Conservation (phyloP, 257 asterid species). For the Gentiana dahurica region DNA sequence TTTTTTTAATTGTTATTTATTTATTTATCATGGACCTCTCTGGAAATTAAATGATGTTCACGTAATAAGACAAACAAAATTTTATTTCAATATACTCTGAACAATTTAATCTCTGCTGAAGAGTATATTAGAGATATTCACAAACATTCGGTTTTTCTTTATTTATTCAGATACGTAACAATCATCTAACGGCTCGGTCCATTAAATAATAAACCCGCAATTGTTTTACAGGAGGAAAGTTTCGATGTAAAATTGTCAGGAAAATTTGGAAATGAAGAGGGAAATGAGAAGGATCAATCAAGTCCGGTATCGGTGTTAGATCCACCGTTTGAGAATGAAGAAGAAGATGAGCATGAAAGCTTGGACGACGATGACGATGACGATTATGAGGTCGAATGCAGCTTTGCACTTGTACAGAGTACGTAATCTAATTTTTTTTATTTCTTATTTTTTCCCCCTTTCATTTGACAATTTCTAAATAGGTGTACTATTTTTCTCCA, state of each 20-base stretch:
- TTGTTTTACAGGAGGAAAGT: slow-evolving; percentile 11
- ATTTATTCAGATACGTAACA: not conserved
- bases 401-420: slow-evolving; percentile 70
- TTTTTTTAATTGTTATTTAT: slow-evolving; percentile 1
- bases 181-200: no score
- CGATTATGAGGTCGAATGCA: slow-evolving; percentile 39
- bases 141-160: no score
- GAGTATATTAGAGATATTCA: no score
- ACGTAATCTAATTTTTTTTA: slow-evolving; percentile 17
- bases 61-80: slow-evolving; percentile 23
- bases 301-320: slow-evolving; percentile 81
- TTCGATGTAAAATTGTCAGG: slow-evolving; percentile 12
- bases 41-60: slow-evolving; percentile 12
- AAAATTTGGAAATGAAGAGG: slow-evolving; percentile 26
- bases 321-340: slow-evolving; percentile 54
- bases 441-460: not conserved
- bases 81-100: not conserved
- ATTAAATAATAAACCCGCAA: no score
- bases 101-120: no score
- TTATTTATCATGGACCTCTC: slow-evolving; percentile 21
- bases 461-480: slow-evolving; percentile 2
- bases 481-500: not conserved
- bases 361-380: slow-evolving; percentile 8
- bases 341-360: slow-evolving; percentile 24
- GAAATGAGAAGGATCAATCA: slow-evolving; percentile 67